phyloP scores from a whole-genome alignment of 129 eudicot species.

The Arctium minus region DNA sequence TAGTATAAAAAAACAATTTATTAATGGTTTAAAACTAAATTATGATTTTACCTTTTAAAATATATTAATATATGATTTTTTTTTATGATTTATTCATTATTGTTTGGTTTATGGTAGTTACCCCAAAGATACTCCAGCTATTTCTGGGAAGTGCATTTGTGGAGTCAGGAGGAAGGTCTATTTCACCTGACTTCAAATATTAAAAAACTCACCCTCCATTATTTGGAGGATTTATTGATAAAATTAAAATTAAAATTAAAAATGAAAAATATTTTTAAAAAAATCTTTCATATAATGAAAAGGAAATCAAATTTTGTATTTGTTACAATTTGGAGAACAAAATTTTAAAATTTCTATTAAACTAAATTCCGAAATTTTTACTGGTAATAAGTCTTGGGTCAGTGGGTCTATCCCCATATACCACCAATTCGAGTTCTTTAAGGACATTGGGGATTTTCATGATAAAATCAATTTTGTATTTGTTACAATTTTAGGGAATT shows the following conservation, averaged over 20 bases:
- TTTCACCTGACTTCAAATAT: slow-evolving; percentile 4
- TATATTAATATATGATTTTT: no score
- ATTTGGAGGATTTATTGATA: neutral
- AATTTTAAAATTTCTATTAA: no score
- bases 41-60: neutral
- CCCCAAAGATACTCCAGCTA: slow-evolving; percentile 19
- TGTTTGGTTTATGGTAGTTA: slow-evolving; percentile 14
- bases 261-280: neutral
- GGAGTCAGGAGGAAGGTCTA: slow-evolving; percentile 32
- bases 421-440: no score
- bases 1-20: neutral
- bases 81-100: no score
- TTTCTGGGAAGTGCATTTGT: slow-evolving; percentile 17
- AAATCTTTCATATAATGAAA: neutral
- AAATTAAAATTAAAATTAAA: neutral
- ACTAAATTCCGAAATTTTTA: no score
- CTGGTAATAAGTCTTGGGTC: no score
- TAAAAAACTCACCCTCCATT: neutral
- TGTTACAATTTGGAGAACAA: no score
- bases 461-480: neutral
- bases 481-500: neutral
- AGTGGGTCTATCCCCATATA: no score
- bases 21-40: neutral
- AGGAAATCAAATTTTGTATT: neutral
- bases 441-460: no score